Evolutionary conservation across 345 rosid species (phyloP), one percentile per base, ranked within the genome.

Genomic region (Heritiera littoralis): DNA sequence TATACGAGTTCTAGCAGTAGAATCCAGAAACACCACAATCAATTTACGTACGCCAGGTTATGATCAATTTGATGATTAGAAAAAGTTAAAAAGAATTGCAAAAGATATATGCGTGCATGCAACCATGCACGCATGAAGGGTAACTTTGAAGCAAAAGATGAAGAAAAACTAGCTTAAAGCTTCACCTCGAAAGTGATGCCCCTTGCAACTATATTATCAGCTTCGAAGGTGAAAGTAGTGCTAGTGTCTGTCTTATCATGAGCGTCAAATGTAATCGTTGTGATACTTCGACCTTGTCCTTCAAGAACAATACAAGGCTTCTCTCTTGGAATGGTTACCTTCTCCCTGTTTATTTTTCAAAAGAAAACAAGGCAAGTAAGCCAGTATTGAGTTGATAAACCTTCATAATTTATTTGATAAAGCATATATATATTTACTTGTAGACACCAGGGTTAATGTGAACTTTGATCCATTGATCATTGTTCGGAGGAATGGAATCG

Each of bases 151-250:
- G 54, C 54, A 80, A 55, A 66, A 56, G 38, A 11, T 13, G 20
- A 12, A 49, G 12, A 7, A 23, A 9, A 13, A 20, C 1, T 4
- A 2, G 4, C 1, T 40, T 0, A 10, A 54, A 54, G 17, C 7
- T 41, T 32, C 2, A 90, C 94, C 90, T 83, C 71, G 68, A 89
- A 89, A 2, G 94, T 83, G 49, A 89, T 80, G 79, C 85, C 63
- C 63, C 20, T 52, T 14, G 56, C 97, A 10, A 77, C 41, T 67
- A 89, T 80, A 74, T 87, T 80, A 0, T 86, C 83, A 0, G 90
- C 92, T 0, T 1, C 0, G 18, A 80, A 41, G 3, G 9, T 76
- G 40, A 88, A 61, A 10, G 92, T 86, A 14, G 89, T 32, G 72
- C 86, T 28, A 5, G 77, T 3, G 11, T 9, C 3, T 15, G 86